Evolutionary conservation across 2,329 filamentous ascomycete species (phyloP), one percentile per base, ranked within the genome.

Genomic region (Nakataea oryzae): DNA sequence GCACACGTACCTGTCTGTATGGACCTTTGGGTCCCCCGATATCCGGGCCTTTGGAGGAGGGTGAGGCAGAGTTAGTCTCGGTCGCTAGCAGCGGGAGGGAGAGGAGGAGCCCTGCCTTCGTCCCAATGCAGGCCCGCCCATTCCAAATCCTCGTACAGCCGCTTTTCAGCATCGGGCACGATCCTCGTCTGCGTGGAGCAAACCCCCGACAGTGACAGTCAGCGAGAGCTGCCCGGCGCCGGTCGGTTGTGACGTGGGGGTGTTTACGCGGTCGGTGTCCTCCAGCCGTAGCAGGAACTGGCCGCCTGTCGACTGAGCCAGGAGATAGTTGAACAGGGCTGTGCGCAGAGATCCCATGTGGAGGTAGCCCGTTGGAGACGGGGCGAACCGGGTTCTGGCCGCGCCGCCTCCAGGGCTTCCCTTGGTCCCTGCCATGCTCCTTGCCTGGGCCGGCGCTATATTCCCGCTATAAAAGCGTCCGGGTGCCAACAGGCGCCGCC

Each of bases 61-160:
- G 58, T 68, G 63, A 67, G n/a, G 17, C 41, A n/a, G 5, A 50
- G 41, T n/a, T 9, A 50, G 41, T 50, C 21, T 50, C 41, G 21
- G 41, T 8, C 41, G 21, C 41, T 21, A 50, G 41, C 21, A 50
- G 41, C 21, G 5, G 41, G 41, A 7, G 41, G 5, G n/a, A 50
- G 41, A 21, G 41, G 41, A 50, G 41, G 21, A 50, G 21, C 17
- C 41, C 30, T 68, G 87, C 87, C 93, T 84, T 99, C 96, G 74
- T 97, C 93, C 93, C 93, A 99, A 61, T 88, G 78, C 34, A 99
- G 77, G 0, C 93, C 92, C 24, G 92, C 89, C 95, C 95, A 99
- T 75, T 81, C 80, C 61, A 99, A 75, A 71, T 97, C 93, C 63
- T 88, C 78, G 66, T 88, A 89, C 3, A 99, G 76, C 62, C 86